Evolutionary conservation across 768 basidiomycete species (phyloP).

Genomic region (Pholiota conissans): DNA sequence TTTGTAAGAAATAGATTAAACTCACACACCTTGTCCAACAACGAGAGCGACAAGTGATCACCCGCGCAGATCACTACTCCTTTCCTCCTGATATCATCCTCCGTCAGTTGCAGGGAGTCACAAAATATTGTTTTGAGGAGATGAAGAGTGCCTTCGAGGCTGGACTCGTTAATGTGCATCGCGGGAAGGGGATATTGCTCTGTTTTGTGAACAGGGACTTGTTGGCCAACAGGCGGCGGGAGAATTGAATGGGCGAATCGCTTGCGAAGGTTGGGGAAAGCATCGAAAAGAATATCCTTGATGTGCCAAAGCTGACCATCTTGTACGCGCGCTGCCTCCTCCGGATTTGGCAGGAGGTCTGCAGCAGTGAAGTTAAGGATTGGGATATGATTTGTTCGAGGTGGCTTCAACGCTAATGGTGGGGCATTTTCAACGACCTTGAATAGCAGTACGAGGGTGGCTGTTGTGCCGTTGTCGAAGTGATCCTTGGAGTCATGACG

Average conservation of each 20-base stretch:
- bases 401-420: neutral
- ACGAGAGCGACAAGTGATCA: conserved; percentile 11
- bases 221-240: conserved; percentile 3
- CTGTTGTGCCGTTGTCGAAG: conserved; percentile 31
- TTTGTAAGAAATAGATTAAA: neutral
- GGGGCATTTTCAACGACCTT: too few relatives aligned
- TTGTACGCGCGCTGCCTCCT: conserved; percentile 5
- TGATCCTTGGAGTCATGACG: conserved; percentile 22
- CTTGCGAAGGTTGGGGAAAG: conserved; percentile 6
- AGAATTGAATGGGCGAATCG: too few relatives aligned
- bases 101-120: conserved; percentile 2
- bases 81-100: conserved; percentile 14
- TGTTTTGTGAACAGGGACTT: conserved; percentile 17
- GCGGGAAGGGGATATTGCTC: conserved; percentile 20
- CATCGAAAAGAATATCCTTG: conserved; percentile 15
- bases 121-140: conserved; percentile 11
- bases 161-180: conserved; percentile 18
- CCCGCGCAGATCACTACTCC: conserved; percentile 18
- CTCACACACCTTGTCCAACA: conserved; percentile 13
- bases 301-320: conserved; percentile 16
- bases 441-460: conserved; percentile 18
- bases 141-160: conserved; percentile 14
- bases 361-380: conserved; percentile 9
- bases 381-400: neutral
- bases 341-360: conserved; percentile 10